These are phyloP conservation scores for Aureobasidium subglaciale DNA, from an alignment of 2,329 filamentous ascomycete genomes.

Conservation along the genomic window DNA sequence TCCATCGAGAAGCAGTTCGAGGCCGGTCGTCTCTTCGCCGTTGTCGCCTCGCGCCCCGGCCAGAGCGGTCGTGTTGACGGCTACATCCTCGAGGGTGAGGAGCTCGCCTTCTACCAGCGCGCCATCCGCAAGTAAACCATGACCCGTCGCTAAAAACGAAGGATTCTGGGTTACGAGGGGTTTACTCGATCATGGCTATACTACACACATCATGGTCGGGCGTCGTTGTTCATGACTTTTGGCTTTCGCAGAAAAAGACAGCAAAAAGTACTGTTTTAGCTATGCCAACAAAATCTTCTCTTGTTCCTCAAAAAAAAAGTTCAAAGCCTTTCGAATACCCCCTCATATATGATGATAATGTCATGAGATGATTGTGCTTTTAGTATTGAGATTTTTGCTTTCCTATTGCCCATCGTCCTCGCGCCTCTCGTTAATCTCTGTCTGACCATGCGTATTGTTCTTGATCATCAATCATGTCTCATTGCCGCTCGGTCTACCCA, in stretches of 20 bases:
- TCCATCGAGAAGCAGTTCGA: slow-evolving; percentile 98
- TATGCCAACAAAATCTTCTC: slow-evolving; percentile 5
- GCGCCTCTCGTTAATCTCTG: too few relatives aligned
- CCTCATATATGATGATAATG: background rate
- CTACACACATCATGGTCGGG: slow-evolving; percentile 5
- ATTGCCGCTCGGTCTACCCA: too few relatives aligned
- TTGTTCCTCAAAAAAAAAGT: slow-evolving; percentile 14
- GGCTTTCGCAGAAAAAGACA: slow-evolving; percentile 7
- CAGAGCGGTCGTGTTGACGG: slow-evolving; percentile 96
- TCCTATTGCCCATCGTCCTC: background rate
- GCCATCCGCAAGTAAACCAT: slow-evolving; percentile 89
- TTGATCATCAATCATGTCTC: too few relatives aligned
- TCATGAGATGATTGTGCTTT: slow-evolving; percentile 12
- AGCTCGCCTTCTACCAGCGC: slow-evolving; percentile 99
- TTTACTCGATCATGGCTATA: slow-evolving; percentile 2
- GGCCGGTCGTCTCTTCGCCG: slow-evolving; percentile 93
- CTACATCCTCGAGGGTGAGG: slow-evolving; percentile 98
- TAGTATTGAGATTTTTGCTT: background rate
- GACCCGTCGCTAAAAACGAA: slow-evolving; percentile 4
- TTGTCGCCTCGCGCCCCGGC: slow-evolving; percentile 85
- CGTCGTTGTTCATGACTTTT: slow-evolving; percentile 15
- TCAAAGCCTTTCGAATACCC: slow-evolving; percentile 4
- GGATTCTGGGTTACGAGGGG: slow-evolving; percentile 11
- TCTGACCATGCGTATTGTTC: background rate
- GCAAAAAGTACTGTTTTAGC: slow-evolving; percentile 14